These are phyloP conservation scores for Ganoderma sp. DNA, from an alignment of 1,284 basidiomycete species.

Conservation along the genomic window DNA sequence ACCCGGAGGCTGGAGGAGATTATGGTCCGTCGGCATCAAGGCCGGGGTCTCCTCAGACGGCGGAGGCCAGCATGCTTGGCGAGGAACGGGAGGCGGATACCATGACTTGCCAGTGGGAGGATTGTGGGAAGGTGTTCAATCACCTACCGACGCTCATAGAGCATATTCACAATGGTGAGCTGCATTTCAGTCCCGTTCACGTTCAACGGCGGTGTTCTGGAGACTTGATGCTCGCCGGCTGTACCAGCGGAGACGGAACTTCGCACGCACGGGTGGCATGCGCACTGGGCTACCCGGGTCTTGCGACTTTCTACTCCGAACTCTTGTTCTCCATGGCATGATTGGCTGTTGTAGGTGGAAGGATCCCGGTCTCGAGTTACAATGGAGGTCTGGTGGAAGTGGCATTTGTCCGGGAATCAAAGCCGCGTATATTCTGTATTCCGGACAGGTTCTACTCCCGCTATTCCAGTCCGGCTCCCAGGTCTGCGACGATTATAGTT, in stretches of 20 bases:
- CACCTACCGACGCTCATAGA: conserved; percentile 76
- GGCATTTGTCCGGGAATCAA: neutral
- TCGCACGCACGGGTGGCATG: too few species aligned
- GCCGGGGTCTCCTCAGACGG: conserved; percentile 37
- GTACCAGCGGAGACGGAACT: too few species aligned
- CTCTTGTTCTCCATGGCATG: too few species aligned
- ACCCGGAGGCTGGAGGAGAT: conserved; percentile 30
- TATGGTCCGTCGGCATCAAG: conserved; percentile 33
- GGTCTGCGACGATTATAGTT: too few species aligned
- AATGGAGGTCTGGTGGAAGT: too few species aligned
- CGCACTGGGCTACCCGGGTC: too few species aligned
- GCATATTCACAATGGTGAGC: conserved; percentile 78
- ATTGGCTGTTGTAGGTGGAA: too few species aligned
- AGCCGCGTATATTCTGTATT: too few species aligned
- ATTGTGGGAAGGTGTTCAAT: conserved; percentile 73
- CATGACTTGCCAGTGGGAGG: conserved; percentile 76
- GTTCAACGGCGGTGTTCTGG: too few species aligned
- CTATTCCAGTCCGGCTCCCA: too few species aligned
- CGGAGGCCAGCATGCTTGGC: conserved; percentile 29
- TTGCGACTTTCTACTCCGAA: too few species aligned
- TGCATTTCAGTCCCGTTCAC: neutral
- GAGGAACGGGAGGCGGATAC: conserved; percentile 35
- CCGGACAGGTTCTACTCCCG: neutral
- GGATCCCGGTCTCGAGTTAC: too few species aligned
- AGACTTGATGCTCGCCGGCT: neutral